These are phyloP conservation scores for Skeletonema tropicum DNA, from an alignment of 108 stramenopile genomes.

Conservation along the genomic window DNA sequence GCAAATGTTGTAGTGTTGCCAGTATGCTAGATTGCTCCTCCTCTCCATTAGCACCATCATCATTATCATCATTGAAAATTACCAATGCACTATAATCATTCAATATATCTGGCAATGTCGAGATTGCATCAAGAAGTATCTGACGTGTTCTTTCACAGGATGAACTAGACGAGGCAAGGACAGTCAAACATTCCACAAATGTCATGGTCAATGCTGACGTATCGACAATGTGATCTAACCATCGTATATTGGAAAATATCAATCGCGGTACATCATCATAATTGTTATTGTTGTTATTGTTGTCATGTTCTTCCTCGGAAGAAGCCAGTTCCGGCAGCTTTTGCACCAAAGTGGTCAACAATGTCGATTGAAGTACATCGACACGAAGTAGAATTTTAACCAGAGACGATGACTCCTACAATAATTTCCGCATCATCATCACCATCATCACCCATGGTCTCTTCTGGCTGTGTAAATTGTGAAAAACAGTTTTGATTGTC, in stretches of 20 bases:
- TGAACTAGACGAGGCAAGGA: conserved; percentile 24
- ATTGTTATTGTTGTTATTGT: background rate
- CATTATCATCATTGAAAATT: conserved; percentile 1
- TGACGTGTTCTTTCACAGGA: conserved; percentile 15
- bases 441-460: background rate
- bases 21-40: conserved; percentile 23
- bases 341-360: conserved; percentile 40
- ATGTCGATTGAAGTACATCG: conserved; percentile 45
- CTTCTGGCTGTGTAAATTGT: conserved; percentile 35
- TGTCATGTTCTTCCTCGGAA: conserved; percentile 3
- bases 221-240: conserved; percentile 56
- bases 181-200: conserved; percentile 40
- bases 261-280: conserved; percentile 44
- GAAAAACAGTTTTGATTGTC: conserved; percentile 16
- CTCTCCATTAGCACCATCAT: conserved; percentile 25
- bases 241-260: conserved; percentile 50
- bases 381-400: conserved; percentile 48
- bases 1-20: conserved; percentile 32
- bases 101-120: conserved; percentile 47
- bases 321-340: conserved; percentile 41
- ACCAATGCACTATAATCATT: conserved; percentile 23
- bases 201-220: conserved; percentile 24
- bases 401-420: conserved; percentile 46
- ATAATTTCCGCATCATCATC: background rate
- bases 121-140: conserved; percentile 46